A percentile compares a stretch with the other conserved stretches of the same genome.
These are phyloP conservation scores for Decorospora gaudefroyi DNA, from an alignment of 2,329 filamentous ascomycete genomes.

Conservation along the genomic window DNA sequence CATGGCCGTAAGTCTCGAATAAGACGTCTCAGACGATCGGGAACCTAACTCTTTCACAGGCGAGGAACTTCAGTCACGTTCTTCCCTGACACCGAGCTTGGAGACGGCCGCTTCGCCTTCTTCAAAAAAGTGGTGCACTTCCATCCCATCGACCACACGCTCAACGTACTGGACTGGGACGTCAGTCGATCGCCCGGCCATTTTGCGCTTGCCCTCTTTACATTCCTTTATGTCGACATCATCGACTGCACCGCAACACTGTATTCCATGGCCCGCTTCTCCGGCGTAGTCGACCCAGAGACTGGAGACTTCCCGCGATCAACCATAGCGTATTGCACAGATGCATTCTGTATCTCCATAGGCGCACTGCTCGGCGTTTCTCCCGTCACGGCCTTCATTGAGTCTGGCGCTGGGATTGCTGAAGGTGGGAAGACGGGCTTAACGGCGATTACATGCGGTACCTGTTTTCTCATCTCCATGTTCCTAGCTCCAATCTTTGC, in stretches of 20 bases:
- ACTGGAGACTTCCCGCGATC: constrained; percentile 88
- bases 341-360: constrained; percentile 79
- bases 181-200: constrained; percentile 68
- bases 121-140: constrained; percentile 85
- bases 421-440: constrained; percentile 84
- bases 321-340: constrained; percentile 80
- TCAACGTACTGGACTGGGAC: constrained; percentile 76
- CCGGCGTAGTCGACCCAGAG: constrained; percentile 75
- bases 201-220: constrained; percentile 81
- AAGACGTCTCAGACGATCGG: neutral
- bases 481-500: constrained; percentile 92
- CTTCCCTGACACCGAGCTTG: constrained; percentile 72
- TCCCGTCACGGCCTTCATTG: constrained; percentile 84
- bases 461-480: constrained; percentile 85
- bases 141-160: constrained; percentile 70
- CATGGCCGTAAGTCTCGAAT: constrained; percentile 66
- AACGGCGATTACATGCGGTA: constrained; percentile 74
- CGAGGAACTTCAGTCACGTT: constrained; percentile 74
- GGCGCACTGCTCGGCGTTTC: constrained; percentile 77
- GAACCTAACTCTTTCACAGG: constrained; percentile 31
- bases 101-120: constrained; percentile 74
- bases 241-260: constrained; percentile 85
- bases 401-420: constrained; percentile 84
- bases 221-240: constrained; percentile 90
- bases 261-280: constrained; percentile 87